Evolutionary conservation across 2,329 filamentous ascomycete genomes (phyloP), one percentile per base, ranked within the genome.

Genomic region (Verticillium longisporum): DNA sequence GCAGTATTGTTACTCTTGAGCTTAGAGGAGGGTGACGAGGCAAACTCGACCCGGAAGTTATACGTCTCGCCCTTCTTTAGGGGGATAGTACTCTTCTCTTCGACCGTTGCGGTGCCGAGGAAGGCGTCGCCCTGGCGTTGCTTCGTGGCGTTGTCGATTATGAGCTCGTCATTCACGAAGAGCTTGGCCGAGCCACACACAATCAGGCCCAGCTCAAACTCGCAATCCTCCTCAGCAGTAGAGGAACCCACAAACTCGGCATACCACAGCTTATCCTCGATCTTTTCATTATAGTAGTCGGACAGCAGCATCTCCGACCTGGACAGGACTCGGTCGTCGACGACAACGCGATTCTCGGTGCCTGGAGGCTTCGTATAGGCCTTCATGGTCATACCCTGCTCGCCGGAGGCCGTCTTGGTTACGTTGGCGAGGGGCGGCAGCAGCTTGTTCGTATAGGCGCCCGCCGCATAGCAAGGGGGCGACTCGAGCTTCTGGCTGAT

Each of bases 91-190:
- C 85, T 85, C 53, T 81, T 80, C 65, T 88, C 83, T 69, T 90
- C 87, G 5, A 80, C 75, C 0, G 86, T 89, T 4, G 83, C 87
- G 15, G 77, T 79, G n/a, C 87, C 84, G 62, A 88, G 86, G 76
- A 89, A 89, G 4, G 82, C 81, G 55, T 84, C 82, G 6, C 86
- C 85, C 14, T 82, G 79, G 7, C 72, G 67, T 69, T 89, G 87
- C 60, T 85, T 83, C 56, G 84, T 86, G 15, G 82, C 80, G 66
- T 89, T 88, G 72, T 89, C 85, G 21, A 89, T 81, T 18, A 89
- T 76, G 3, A 88, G 73, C 60, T 85, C 75, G 60, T 77, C 85
- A 64, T 89, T 82, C 59, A 89, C 78, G 64, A 81, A 86, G 7
- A 89, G 75, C 64, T 83, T 84, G 11, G 85, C 86, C 1, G 84